These are phyloP conservation scores for Fusarium neocosmosporiellum DNA, from an alignment of 2,329 filamentous ascomycete species.

Conservation along the genomic window DNA sequence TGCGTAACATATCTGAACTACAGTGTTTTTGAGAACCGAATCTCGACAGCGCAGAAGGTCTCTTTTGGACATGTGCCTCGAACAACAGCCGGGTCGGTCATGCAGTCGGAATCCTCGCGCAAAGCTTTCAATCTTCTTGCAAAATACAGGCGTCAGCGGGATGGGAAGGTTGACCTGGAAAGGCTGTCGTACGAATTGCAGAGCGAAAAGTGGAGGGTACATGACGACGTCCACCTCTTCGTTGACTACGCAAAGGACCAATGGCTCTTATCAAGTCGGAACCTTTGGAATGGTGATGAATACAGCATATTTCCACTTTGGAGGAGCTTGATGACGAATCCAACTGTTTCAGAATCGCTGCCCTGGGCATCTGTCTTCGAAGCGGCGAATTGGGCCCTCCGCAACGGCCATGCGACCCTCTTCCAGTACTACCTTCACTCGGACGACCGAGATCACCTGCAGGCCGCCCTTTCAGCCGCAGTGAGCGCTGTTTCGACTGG, in stretches of 20 bases:
- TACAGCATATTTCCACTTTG: not conserved
- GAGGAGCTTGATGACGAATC: not conserved
- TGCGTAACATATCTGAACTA: not conserved
- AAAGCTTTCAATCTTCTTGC: not conserved
- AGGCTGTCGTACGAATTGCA: not conserved
- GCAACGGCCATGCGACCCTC: not conserved
- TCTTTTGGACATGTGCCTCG: not conserved
- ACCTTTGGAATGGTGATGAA: not conserved
- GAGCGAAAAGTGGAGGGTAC: not conserved
- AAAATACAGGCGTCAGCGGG: not conserved
- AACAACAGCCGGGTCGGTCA: not conserved
- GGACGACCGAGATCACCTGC: not conserved
- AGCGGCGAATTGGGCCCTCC: not conserved
- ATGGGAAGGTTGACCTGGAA: not conserved
- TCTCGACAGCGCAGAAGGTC: not conserved
- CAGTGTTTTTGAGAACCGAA: not conserved
- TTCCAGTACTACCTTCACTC: not conserved
- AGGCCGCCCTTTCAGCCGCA: not conserved
- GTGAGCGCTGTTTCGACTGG: accelerated
- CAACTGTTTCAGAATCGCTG: not conserved
- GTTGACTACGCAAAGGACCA: not conserved
- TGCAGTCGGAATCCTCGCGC: not conserved
- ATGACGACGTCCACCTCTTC: not conserved
- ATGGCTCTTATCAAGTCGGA: not conserved
- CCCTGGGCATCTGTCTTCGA: not conserved